Conservation (phyloP, 2,329 filamentous ascomycete genomes). For the Diaporthe citriasiana region DNA sequence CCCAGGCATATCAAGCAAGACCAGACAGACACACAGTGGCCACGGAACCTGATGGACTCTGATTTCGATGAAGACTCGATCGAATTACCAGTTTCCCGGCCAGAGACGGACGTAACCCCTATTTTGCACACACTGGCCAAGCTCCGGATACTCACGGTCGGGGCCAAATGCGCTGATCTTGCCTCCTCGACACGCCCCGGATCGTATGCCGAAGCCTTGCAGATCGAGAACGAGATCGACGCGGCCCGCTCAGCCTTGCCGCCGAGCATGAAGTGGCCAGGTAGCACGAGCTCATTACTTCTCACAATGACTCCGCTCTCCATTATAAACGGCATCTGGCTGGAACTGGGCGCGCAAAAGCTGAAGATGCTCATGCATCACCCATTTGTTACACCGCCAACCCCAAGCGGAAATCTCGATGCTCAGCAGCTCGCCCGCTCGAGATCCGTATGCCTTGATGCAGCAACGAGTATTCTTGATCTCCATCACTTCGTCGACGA, state of each 20-base stretch:
- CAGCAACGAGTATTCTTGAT: conserved; percentile 62
- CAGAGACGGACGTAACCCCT: conserved; percentile 50
- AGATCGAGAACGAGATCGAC: conserved; percentile 45
- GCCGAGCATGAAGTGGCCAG: conserved; percentile 42
- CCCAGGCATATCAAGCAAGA: conserved; percentile 55
- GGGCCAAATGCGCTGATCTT: conserved; percentile 6
- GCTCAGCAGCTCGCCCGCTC: conserved; percentile 56
- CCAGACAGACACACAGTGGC: conserved; percentile 57
- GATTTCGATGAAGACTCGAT: conserved; percentile 55
- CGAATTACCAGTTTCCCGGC: conserved; percentile 54
- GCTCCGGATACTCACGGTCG: conserved; percentile 43
- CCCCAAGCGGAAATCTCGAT: too few species aligned
- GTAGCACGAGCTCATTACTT: conserved; percentile 47
- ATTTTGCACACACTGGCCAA: conserved; percentile 47
- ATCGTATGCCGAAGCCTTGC: conserved; percentile 42
- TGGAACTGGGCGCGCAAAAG: conserved; percentile 66
- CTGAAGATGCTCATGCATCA: conserved; percentile 65
- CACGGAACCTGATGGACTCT: conserved; percentile 59
- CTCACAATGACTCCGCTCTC: conserved; percentile 63
- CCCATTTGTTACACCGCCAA: too few species aligned
- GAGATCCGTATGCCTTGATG: conserved; percentile 59
- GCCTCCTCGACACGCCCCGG: too few species aligned
- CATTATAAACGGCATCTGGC: conserved; percentile 65
- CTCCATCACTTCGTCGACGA: conserved; percentile 64
- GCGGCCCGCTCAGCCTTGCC: conserved; percentile 43